These are phyloP conservation scores for Pseudogymnoascus verrucosus DNA, from an alignment of 2,329 filamentous ascomycete genomes.

Conservation along the genomic window DNA sequence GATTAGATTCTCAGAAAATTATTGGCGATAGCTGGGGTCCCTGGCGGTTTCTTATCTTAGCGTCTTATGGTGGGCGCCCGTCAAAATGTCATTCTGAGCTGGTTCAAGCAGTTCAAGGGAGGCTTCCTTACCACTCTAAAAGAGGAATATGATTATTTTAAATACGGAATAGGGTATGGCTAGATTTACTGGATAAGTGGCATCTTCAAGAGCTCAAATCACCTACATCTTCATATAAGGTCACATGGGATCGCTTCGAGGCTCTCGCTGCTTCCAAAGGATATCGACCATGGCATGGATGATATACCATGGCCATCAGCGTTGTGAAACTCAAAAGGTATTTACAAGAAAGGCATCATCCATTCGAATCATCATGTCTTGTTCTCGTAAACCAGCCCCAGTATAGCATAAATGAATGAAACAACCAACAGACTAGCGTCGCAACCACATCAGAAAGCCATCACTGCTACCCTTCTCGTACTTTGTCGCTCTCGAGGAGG, in stretches of 20 bases:
- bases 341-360: constrained; percentile 2
- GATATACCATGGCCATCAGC: background rate
- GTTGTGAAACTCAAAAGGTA: background rate
- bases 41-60: constrained; percentile 2
- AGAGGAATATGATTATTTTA: background rate
- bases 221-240: background rate
- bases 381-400: background rate
- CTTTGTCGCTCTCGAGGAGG: constrained; percentile 1
- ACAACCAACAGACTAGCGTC: background rate
- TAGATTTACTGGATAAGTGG: background rate
- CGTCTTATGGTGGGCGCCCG: constrained; percentile 1
- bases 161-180: background rate
- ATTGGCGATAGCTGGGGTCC: constrained; percentile 8
- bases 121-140: background rate
- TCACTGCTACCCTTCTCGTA: constrained; percentile 28
- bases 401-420: background rate
- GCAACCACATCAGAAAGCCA: constrained; percentile 6
- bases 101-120: background rate
- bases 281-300: background rate
- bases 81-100: background rate
- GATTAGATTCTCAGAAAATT: constrained; percentile 11
- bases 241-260: background rate
- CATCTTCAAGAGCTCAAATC: background rate
- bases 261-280: background rate
- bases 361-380: constrained; percentile 8